Evolutionary conservation across 805 yeast genomes (phyloP).

Genomic region (Kuraishia molischiana): DNA sequence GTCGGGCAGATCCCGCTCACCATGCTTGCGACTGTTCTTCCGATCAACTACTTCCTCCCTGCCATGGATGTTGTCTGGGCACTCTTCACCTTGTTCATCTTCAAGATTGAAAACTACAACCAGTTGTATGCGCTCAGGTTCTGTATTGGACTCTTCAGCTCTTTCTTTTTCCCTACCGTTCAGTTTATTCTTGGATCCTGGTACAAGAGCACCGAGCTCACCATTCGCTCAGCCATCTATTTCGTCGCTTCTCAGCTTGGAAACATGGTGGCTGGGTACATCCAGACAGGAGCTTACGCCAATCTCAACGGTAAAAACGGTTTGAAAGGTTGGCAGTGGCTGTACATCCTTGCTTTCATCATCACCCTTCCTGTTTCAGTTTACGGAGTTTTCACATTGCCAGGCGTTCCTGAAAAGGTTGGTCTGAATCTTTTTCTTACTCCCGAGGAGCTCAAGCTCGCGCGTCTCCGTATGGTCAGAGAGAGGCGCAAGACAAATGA

Average conservation of each 20-base stretch:
- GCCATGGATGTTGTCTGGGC: constrained; percentile 59
- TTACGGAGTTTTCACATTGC: constrained; percentile 26
- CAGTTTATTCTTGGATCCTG: constrained; percentile 51
- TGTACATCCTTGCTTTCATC: constrained; percentile 41
- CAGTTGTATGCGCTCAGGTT: constrained; percentile 53
- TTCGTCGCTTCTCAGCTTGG: constrained; percentile 58
- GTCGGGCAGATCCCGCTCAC: constrained; percentile 56
- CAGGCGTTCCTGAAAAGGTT: constrained; percentile 51
- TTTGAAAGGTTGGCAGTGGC: constrained; percentile 43
- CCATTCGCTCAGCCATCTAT: constrained; percentile 52
- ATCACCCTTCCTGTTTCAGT: constrained; percentile 27
- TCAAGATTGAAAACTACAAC: constrained; percentile 38
- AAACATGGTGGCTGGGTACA: constrained; percentile 43
- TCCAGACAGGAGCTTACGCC: constrained; percentile 29
- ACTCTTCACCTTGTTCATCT: constrained; percentile 44
- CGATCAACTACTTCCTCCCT: constrained; percentile 44
- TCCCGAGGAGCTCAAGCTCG: constrained; percentile 42
- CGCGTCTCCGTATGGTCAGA: constrained; percentile 27
- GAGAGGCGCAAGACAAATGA: not conserved
- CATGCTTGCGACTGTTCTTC: constrained; percentile 43
- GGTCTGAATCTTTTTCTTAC: constrained; percentile 39
- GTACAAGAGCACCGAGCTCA: constrained; percentile 46
- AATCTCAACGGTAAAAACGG: constrained; percentile 16
- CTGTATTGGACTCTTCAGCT: constrained; percentile 60
- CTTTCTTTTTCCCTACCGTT: constrained; percentile 55